These are phyloP conservation scores for Aspergillus eucalypticola DNA, from an alignment of 2,329 filamentous ascomycete genomes.

Conservation along the genomic window DNA sequence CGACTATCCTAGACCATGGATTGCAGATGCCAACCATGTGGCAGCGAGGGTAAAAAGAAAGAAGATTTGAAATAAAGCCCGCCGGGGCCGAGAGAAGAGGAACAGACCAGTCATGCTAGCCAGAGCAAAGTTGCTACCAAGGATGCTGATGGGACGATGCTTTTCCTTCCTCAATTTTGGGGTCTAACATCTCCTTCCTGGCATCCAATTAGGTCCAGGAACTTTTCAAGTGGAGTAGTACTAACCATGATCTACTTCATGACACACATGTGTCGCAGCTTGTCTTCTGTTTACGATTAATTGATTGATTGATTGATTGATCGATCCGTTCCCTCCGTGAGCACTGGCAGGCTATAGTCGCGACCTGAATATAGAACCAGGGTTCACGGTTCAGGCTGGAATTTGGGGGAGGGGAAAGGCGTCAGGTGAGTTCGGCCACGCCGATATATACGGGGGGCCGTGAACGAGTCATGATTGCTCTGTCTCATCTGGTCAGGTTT, in stretches of 20 bases:
- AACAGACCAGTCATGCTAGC: background rate
- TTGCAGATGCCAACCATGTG: slow-evolving; percentile 38
- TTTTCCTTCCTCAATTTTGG: background rate
- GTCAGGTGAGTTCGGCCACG: slow-evolving; percentile 1
- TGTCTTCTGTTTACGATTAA: background rate
- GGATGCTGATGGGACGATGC: background rate
- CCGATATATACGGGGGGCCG: background rate
- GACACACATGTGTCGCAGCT: background rate
- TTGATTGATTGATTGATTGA: background rate
- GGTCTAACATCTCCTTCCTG: background rate
- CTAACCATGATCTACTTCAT: background rate
- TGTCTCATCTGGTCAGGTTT: background rate
- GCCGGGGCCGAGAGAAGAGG: background rate
- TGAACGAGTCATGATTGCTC: background rate
- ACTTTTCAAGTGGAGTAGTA: background rate
- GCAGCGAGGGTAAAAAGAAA: slow-evolving; percentile 7
- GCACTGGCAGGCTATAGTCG: background rate
- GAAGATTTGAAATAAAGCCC: background rate
- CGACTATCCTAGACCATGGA: slow-evolving; percentile 1
- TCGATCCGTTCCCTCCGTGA: background rate
- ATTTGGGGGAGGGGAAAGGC: background rate
- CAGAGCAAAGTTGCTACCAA: background rate
- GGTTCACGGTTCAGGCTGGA: background rate
- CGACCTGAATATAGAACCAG: background rate
- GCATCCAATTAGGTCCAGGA: background rate